A percentile compares a stretch with the other conserved stretches of the same genome.
Evolutionary conservation across 2,329 filamentous ascomycete species (phyloP).

Genomic region (Fusarium clavum): DNA sequence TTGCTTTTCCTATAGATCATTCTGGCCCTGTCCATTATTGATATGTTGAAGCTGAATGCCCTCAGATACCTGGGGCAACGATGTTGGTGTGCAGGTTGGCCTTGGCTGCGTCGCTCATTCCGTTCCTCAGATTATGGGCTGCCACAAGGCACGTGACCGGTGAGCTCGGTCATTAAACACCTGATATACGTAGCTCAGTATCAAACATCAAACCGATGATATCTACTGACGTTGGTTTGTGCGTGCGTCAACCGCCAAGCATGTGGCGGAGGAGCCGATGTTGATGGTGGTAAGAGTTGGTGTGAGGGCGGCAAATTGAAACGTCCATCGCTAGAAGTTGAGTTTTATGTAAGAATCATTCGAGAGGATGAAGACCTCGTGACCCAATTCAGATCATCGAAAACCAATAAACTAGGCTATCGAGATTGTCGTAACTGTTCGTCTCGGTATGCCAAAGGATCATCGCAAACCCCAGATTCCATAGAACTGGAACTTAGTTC

Average conservation of each 20-base stretch:
- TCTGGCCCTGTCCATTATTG: neutral
- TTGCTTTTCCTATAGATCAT: neutral
- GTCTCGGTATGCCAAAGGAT: neutral
- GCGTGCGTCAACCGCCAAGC: constrained; percentile 16
- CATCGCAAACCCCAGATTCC: constrained; percentile 25
- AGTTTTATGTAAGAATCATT: constrained; percentile 3
- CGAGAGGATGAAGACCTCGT: neutral
- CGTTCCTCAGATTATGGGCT: constrained; percentile 1
- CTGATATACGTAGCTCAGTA: neutral
- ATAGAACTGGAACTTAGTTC: constrained; percentile 12
- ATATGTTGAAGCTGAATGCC: neutral
- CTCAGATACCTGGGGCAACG: neutral
- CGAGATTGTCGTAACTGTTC: neutral
- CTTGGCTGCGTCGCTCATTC: constrained; percentile 32
- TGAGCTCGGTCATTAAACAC: neutral
- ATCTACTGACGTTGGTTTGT: constrained; percentile 3
- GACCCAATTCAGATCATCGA: neutral
- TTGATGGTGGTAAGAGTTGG: constrained; percentile 12
- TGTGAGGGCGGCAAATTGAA: constrained; percentile 24
- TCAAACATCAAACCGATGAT: neutral
- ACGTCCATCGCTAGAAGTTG: neutral
- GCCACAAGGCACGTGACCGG: constrained; percentile 31
- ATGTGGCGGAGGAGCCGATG: constrained; percentile 2
- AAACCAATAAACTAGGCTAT: neutral
- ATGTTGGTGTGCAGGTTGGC: neutral